Conservation (phyloP, 2,329 filamentous ascomycete species). For the Neoarthrinium moseri region DNA sequence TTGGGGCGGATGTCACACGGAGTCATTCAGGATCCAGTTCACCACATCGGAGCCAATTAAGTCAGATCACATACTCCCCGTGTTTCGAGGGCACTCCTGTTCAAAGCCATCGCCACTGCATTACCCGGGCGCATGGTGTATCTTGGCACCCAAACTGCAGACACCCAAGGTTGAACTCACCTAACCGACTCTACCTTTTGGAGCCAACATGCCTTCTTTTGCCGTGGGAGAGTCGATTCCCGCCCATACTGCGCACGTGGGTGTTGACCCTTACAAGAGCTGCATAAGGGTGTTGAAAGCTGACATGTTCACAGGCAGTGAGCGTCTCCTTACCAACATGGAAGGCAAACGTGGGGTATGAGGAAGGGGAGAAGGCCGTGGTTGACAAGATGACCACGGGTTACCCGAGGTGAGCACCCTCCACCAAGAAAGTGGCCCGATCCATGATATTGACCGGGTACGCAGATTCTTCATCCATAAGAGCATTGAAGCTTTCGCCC, state of each 20-base stretch:
- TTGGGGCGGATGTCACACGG: too few species aligned
- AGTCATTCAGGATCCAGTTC: too few species aligned
- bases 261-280: slow-evolving; percentile 27
- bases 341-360: slow-evolving; percentile 87
- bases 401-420: slow-evolving; percentile 69
- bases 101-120: too few species aligned
- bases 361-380: slow-evolving; percentile 90
- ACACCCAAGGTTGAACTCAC: too few species aligned
- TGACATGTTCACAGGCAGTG: slow-evolving; percentile 64
- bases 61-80: too few species aligned
- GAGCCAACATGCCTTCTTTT: slow-evolving; percentile 41
- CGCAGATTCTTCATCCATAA: slow-evolving; percentile 92
- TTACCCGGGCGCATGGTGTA: too few species aligned
- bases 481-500: slow-evolving; percentile 71
- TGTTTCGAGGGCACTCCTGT: too few species aligned
- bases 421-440: background rate
- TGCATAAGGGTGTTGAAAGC: background rate
- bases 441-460: too few species aligned
- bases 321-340: slow-evolving; percentile 96
- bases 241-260: slow-evolving; percentile 74
- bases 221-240: slow-evolving; percentile 71
- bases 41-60: too few species aligned
- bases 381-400: slow-evolving; percentile 80
- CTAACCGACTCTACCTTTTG: too few species aligned
- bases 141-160: too few species aligned